These are phyloP conservation scores for Sechiopsis laciniata DNA, from an alignment of 306 rosid genomes.

Conservation along the genomic window DNA sequence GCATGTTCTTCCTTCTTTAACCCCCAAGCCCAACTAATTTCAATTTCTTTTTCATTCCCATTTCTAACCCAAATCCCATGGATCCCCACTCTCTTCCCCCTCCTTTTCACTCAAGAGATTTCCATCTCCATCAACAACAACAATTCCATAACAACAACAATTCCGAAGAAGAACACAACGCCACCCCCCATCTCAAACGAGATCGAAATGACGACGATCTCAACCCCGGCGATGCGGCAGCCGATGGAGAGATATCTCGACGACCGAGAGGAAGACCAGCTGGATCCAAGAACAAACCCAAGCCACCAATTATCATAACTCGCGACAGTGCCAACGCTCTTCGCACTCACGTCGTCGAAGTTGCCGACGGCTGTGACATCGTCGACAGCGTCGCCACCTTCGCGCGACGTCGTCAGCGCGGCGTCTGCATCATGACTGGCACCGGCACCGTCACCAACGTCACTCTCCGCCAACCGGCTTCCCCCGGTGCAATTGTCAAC, in stretches of 20 bases:
- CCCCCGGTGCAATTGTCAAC: slow-evolving; percentile 70
- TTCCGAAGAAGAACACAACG: slow-evolving; percentile 65
- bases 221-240: slow-evolving; percentile 1
- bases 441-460: slow-evolving; percentile 88
- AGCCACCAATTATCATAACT: slow-evolving; percentile 90
- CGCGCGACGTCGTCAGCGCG: slow-evolving; percentile 81
- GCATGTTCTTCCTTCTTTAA: background rate
- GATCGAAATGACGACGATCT: slow-evolving; percentile 42
- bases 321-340: slow-evolving; percentile 95
- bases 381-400: slow-evolving; percentile 75
- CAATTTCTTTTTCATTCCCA: background rate
- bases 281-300: slow-evolving; percentile 95
- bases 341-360: slow-evolving; percentile 86
- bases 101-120: slow-evolving; percentile 75
- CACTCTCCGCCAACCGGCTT: slow-evolving; percentile 76
- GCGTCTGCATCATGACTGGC: slow-evolving; percentile 90
- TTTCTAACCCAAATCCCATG: slow-evolving; percentile 32
- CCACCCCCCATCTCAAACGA: slow-evolving; percentile 47
- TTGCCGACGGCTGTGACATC: slow-evolving; percentile 81
- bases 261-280: slow-evolving; percentile 84
- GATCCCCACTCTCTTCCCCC: slow-evolving; percentile 90
- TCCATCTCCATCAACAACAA: slow-evolving; percentile 59
- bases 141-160: slow-evolving; percentile 39
- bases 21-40: background rate
- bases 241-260: slow-evolving; percentile 48